These are phyloP conservation scores for Kluyveromyces aestuarii DNA, from an alignment of 805 yeast genomes.

Conservation along the genomic window DNA sequence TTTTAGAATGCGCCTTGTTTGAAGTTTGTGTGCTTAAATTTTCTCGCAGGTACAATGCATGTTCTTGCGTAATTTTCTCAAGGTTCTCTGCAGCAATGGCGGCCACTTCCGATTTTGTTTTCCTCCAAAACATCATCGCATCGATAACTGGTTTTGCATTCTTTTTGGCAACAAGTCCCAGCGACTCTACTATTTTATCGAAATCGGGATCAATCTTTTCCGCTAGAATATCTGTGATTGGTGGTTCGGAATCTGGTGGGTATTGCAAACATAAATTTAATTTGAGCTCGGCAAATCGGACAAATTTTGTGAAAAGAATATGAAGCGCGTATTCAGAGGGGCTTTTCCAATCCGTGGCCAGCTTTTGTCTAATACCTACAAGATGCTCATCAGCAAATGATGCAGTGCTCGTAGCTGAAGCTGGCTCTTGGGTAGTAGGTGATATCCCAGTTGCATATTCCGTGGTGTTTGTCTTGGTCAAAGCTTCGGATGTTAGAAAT, in stretches of 20 bases:
- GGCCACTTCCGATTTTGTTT: constrained; percentile 83
- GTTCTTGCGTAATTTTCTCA: constrained; percentile 34
- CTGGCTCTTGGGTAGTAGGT: constrained; percentile 1
- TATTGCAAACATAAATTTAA: constrained; percentile 60
- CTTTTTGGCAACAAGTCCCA: constrained; percentile 83
- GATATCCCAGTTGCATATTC: neutral
- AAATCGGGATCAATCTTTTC: constrained; percentile 82
- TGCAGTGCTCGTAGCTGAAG: constrained; percentile 5
- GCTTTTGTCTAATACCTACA: constrained; percentile 26
- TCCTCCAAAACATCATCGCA: constrained; percentile 97
- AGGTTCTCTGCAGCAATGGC: constrained; percentile 48
- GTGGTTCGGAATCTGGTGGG: constrained; percentile 62
- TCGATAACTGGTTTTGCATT: constrained; percentile 95
- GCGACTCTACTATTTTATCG: constrained; percentile 74
- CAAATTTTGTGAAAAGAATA: constrained; percentile 90
- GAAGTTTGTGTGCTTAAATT: constrained; percentile 2
- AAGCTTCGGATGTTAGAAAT: neutral
- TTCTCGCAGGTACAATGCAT: constrained; percentile 13
- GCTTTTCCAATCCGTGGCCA: constrained; percentile 51
- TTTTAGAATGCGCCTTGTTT: constrained; percentile 23
- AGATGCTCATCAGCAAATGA: constrained; percentile 20
- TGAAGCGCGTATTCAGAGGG: constrained; percentile 90
- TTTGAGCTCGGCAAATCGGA: constrained; percentile 85
- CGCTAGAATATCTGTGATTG: constrained; percentile 65
- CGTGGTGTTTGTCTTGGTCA: neutral